Percentiles rank a stretch among this genome's conserved stretches.
These are phyloP conservation scores for Aegilops bicornis DNA, from an alignment of 176 grass and related monocot genomes.

Conservation along the genomic window DNA sequence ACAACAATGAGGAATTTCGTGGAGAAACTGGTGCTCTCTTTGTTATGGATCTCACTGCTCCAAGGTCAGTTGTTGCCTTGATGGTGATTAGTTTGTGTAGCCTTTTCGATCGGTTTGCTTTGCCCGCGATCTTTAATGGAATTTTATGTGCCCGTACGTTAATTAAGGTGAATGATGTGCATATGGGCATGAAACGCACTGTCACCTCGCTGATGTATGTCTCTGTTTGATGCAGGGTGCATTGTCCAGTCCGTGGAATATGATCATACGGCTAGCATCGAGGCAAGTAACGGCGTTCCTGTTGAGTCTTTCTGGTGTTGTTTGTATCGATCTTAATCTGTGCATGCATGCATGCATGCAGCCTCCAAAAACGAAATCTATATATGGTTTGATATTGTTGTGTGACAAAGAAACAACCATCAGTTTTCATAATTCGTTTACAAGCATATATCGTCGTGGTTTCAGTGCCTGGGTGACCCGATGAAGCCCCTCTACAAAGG, in stretches of 20 bases:
- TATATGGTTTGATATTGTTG: neutral
- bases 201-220: neutral
- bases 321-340: neutral
- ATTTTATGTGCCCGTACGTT: neutral
- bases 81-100: neutral
- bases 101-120: neutral
- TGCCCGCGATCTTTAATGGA: neutral
- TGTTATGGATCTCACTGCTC: slow-evolving; percentile 25
- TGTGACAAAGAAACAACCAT: too few species aligned
- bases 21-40: slow-evolving; percentile 24
- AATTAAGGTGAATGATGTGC: too few species aligned
- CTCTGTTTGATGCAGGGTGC: neutral
- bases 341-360: neutral
- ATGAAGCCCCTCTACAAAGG: slow-evolving; percentile 47
- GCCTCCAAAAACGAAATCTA: neutral
- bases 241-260: slow-evolving; percentile 43
- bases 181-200: too few species aligned
- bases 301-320: neutral
- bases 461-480: slow-evolving; percentile 57
- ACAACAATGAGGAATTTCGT: slow-evolving; percentile 25
- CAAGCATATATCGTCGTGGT: too few species aligned
- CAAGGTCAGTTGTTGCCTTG: slow-evolving; percentile 29
- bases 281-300: slow-evolving; percentile 31
- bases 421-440: too few species aligned
- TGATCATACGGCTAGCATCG: slow-evolving; percentile 51